A percentile compares a stretch with the other conserved stretches of the same genome.
Conservation (phyloP, 495 filamentous ascomycete species). For the Xylaria venustula region DNA sequence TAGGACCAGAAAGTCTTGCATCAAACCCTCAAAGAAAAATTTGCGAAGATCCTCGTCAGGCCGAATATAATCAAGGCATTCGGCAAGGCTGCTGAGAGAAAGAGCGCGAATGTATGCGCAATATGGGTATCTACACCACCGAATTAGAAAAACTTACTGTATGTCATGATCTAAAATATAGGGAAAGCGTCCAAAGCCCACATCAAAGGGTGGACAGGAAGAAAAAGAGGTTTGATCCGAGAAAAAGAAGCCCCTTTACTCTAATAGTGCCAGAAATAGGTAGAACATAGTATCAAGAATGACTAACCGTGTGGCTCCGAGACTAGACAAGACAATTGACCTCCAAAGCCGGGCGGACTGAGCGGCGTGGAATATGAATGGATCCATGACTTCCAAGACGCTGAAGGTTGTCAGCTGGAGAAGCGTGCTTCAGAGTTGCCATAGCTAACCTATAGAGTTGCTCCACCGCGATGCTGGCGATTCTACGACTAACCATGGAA, state of each 20-base stretch:
- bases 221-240: no score
- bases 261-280: no score
- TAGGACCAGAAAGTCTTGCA: constrained; percentile 35
- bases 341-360: constrained; percentile 67
- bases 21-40: constrained; percentile 50
- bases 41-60: constrained; percentile 39
- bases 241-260: no score
- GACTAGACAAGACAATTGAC: constrained; percentile 65
- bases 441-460: constrained; percentile 60
- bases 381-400: constrained; percentile 29
- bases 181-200: no score
- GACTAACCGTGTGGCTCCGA: constrained; percentile 48
- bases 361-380: constrained; percentile 11
- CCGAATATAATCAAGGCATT: constrained; percentile 55
- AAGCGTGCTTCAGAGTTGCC: background rate
- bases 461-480: constrained; percentile 58
- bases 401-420: constrained; percentile 22
- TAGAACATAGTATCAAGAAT: no score
- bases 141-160: no score
- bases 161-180: no score
- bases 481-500: constrained; percentile 46
- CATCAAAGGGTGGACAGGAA: no score
- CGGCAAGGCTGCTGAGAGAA: constrained; percentile 57
- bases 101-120: constrained; percentile 64
- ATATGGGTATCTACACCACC: constrained; percentile 57